Evolutionary conservation across 106 monocot species (phyloP), one percentile per base, ranked within the genome.

Genomic region (Dioscorea alata): DNA sequence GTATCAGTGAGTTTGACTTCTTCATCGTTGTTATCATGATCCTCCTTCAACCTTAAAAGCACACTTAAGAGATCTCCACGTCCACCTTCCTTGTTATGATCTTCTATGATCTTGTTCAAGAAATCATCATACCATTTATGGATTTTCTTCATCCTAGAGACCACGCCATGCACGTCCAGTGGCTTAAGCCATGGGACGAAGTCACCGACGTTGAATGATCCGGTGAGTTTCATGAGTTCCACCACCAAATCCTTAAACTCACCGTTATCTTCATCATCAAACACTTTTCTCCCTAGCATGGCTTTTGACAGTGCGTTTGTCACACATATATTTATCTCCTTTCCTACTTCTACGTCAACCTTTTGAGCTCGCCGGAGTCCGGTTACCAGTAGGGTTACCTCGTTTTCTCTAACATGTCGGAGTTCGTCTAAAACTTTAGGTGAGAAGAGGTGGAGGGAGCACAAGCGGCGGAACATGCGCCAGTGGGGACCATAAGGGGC

Each of bases 191-290:
- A 59, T 4, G 82, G 86, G 50, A 86, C 67, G 76, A 79, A 82
- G 59, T 86, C 86, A 1, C 73, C 76, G 23, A 79, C 53, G 64
- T 75, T 71, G 68, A 86, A 82, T 32, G 57, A 78, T 49, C 86
- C 86, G 17, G 86, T 73, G 49, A 86, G 73, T 65, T 19, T 48
- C 75, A 80, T 82, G 61, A 86, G 69, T 73, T 82, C 82, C 70
- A 67, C 69, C 76, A 81, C 79, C 86, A 82, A 82, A 51, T 66
- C 69, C 65, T 70, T 76, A 35, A 86, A 81, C 78, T 86, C 86
- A 20, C 66, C 33, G 75, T 68, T 53, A 49, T 73, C 69, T 35
- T 73, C 71, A 9, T 48, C 71, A 10, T 60, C 73, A 73, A 86
- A 86, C 25, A 80, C 65, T 59, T 70, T 33, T 42, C 73, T 24